Percentiles rank a stretch among this genome's conserved stretches.
phyloP scores from a whole-genome alignment of 805 yeast species.

The Candida namnaoensis region DNA sequence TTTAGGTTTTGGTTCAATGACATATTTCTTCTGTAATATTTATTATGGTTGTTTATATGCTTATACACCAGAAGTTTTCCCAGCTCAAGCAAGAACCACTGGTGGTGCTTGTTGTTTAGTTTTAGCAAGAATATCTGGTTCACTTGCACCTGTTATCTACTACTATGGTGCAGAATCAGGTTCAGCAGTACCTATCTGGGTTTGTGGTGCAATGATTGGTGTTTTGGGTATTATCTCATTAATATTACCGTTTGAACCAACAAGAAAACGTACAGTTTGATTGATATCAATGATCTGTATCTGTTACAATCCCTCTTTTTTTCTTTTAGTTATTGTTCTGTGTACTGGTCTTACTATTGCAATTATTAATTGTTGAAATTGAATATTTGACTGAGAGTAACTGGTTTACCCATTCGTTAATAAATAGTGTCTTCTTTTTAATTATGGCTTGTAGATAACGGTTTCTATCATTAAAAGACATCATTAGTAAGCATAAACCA shows the following conservation, averaged over 20 bases:
- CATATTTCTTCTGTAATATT: conserved; percentile 38
- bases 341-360: too few relatives aligned
- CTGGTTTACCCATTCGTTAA: too few relatives aligned
- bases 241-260: conserved; percentile 43
- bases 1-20: conserved; percentile 39
- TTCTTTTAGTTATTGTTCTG: too few relatives aligned
- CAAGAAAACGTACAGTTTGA: conserved; percentile 25
- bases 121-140: conserved; percentile 31
- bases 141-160: conserved; percentile 50
- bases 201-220: conserved; percentile 48
- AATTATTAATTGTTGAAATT: too few relatives aligned
- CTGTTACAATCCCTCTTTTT: too few relatives aligned
- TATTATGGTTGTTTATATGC: conserved; percentile 56
- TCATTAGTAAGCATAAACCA: too few relatives aligned
- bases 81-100: conserved; percentile 43
- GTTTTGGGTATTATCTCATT: conserved; percentile 34
- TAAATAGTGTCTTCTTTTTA: too few relatives aligned
- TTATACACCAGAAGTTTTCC: conserved; percentile 58
- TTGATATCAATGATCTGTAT: too few relatives aligned
- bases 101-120: conserved; percentile 56
- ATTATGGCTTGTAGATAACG: too few relatives aligned
- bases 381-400: too few relatives aligned
- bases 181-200: conserved; percentile 45
- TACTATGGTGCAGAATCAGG: conserved; percentile 34
- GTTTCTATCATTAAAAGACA: too few relatives aligned